Base-by-base conservation (phyloP, 768 basidiomycete species). In the Neoboletus brunneissimus region DNA sequence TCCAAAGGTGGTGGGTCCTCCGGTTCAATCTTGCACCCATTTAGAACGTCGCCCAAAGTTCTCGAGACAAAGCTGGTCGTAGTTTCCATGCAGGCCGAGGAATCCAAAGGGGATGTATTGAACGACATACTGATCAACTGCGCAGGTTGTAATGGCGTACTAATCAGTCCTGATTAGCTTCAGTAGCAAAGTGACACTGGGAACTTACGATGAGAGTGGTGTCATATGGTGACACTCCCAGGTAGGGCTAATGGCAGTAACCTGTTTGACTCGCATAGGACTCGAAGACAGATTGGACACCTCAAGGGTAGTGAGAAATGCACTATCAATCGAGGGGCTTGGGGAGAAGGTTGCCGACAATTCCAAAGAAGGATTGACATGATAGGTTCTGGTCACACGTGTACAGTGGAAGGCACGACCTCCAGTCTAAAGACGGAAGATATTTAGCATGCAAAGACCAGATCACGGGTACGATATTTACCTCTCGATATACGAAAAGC, bases 401-500 rank as follows among this genome's bases (percentile, higher is more conserved):
- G 83, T 76, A 40, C 81, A 81, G 56, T 82, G 80, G 69, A 89
- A 90, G n/a, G 75, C 62, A 9, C 73, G 66, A 5, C 76, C 72
- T 27, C 77, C 75, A 38, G 69, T 64, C 87, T 90, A 48, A 35
- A 38, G 31, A 53, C 12, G 7, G 45, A 55, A 41, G 61, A 38
- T 29, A 29, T 44, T 58, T 40, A 62, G 43, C 20, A 49, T 23
- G 34, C 16, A 41, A 20, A 48, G 29, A 43, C 12, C 8, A 27
- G 34, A 23, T 20, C 18, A 49, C 13, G 27, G 23, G n/a, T 23
- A 34, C 29, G 18, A 15, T 13, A 48, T 70, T 59, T 64, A 84
- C 86, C 72, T 85, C 81, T 62, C 87, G 80, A 72, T 84, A 91
- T 0, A 84, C 78, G 67, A 93, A 81, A 15, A 94, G 70, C 9